phyloP scores from a whole-genome alignment of 192 early-diverging fungal genomes.

The Gaertneriomyces sp. region DNA sequence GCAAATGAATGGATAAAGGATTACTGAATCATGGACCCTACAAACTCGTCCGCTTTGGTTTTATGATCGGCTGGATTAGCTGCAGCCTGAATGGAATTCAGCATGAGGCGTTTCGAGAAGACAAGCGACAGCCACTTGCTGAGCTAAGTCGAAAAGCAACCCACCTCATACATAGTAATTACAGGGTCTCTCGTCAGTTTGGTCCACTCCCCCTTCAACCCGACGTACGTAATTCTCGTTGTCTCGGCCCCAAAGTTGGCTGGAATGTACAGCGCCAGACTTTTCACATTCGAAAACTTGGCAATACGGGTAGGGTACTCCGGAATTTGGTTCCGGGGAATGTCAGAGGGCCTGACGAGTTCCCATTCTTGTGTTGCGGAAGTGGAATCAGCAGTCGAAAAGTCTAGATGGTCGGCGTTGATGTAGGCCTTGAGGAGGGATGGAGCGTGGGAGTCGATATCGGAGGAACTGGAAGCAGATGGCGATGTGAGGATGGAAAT shows the following conservation, averaged over 20 bases:
- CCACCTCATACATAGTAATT: constrained; percentile 53
- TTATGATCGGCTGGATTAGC: constrained; percentile 56
- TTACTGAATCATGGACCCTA: constrained; percentile 29
- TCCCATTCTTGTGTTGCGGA: constrained; percentile 79
- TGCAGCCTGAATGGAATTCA: constrained; percentile 19
- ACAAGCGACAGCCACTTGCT: not conserved
- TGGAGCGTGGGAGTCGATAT: too few species aligned
- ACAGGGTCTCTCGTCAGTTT: constrained; percentile 46
- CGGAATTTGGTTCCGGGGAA: constrained; percentile 46
- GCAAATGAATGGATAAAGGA: too few species aligned
- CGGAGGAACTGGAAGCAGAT: too few species aligned
- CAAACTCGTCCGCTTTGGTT: constrained; percentile 15
- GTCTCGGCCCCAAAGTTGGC: constrained; percentile 74
- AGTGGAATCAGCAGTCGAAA: constrained; percentile 70
- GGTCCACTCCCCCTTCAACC: constrained; percentile 77
- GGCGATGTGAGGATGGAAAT: constrained; percentile 61
- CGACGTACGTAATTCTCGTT: constrained; percentile 75
- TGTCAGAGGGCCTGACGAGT: constrained; percentile 57
- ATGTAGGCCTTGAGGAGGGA: constrained; percentile 45
- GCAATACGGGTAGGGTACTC: constrained; percentile 40
- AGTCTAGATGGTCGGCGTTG: constrained; percentile 89
- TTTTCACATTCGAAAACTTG: constrained; percentile 59
- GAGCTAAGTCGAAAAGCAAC: not conserved
- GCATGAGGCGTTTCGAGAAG: not conserved
- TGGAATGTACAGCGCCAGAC: constrained; percentile 78